Base-by-base conservation (phyloP, 2,329 filamentous ascomycete species). In the Calonectria pteridis region DNA sequence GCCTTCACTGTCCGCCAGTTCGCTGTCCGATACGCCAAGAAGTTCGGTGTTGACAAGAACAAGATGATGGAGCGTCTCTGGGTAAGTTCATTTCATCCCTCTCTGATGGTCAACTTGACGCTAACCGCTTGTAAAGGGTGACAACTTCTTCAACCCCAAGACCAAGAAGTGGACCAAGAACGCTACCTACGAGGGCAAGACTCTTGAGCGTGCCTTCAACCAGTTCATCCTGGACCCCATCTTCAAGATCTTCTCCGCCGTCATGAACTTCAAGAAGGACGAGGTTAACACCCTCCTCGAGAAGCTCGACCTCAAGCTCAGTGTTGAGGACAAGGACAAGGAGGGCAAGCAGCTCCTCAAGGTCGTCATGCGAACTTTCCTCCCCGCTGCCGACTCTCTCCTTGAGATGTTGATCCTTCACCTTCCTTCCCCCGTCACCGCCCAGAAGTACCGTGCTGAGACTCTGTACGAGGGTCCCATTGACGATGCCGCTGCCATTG, bases 61-160 rank as follows among this genome's bases (percentile, higher is more conserved):
- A 98, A 98, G 95, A 98, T 99, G 97, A 98, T 98, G 94, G 95
- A 98, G 91, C 95, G 97, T 93, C 95, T 99, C 82, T 99, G 97
- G 97, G 93, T 95, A 88, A 87, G 92, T 75, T 18, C 37, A 84
- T 76, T 49, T 50, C 50, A 51, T 29, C n/a, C 29, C 51, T 6
- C 28, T 33, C 35, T 29, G 63, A 5, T 7, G 3, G 2, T 26
- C 4, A 16, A 1, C 28, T 23, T 20, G 28, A 16, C 6, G 33
- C 72, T 72, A 49, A 72, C 58, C n/a, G 23, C 33, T 14, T 11
- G 10, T 26, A 33, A 67, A 88, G 87, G 97, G 97, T 82, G 97
- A 99, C 93, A 98, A 95, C 92, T 99, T 92, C 93, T 99, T 99
- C 94, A 98, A 99, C 93, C 95, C 97, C 82, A 92, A 95, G 90